Evolutionary conservation across 345 rosid genomes (phyloP).

Genomic region (Nephelium lappaceum): DNA sequence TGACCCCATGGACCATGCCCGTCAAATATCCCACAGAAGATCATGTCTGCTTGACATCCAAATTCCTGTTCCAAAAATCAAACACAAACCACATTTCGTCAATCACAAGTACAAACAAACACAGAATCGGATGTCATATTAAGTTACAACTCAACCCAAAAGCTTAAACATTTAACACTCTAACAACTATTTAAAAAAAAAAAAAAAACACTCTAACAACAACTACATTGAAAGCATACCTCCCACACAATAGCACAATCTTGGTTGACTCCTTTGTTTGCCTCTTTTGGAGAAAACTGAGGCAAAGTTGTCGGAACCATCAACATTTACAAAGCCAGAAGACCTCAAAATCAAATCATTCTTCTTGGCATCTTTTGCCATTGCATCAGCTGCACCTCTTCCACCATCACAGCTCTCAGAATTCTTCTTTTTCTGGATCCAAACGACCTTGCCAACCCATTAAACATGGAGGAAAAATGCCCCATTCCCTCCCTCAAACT

Average conservation of each 20-base stretch:
- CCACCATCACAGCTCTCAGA: constrained; percentile 52
- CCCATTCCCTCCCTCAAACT: constrained; percentile 48
- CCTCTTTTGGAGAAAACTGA: constrained; percentile 85
- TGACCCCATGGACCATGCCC: constrained; percentile 99
- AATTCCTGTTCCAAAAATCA: constrained; percentile 55
- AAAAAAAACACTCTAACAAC: too few species aligned
- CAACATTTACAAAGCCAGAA: constrained; percentile 66
- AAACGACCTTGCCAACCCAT: constrained; percentile 67
- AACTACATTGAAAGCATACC: constrained; percentile 42
- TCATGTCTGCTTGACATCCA: constrained; percentile 86
- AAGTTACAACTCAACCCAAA: neutral
- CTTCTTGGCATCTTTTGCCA: constrained; percentile 84
- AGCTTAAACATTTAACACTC: neutral
- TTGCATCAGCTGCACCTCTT: constrained; percentile 61
- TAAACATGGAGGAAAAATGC: constrained; percentile 81
- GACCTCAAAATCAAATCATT: constrained; percentile 67
- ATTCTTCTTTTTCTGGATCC: constrained; percentile 49
- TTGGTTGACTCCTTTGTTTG: constrained; percentile 83
- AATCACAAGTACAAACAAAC: too few species aligned
- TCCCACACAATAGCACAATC: constrained; percentile 94
- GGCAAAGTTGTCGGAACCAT: constrained; percentile 65
- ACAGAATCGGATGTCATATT: neutral
- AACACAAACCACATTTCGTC: constrained; percentile 8
- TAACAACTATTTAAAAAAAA: too few species aligned
- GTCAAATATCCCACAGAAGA: constrained; percentile 90